These are phyloP conservation scores for Niveomyces coronatus DNA, from an alignment of 2,329 filamentous ascomycete species.

Conservation along the genomic window DNA sequence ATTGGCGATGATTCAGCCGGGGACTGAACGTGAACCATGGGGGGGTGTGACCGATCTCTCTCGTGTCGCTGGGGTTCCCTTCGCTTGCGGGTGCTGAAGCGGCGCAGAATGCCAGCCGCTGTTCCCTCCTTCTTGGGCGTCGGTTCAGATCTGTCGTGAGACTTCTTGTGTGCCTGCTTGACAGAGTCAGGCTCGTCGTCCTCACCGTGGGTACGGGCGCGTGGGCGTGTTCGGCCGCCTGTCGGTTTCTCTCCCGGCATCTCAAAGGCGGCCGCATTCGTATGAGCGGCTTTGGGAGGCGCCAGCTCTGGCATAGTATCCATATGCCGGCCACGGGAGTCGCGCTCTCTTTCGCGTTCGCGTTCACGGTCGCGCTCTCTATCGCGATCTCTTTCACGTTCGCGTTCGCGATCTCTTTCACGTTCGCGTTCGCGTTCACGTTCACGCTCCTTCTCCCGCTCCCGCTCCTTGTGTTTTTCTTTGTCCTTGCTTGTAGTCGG, in stretches of 20 bases:
- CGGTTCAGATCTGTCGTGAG: slow-evolving; percentile 46
- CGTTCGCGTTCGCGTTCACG: slow-evolving; percentile 13
- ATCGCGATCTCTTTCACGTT: slow-evolving; percentile 5
- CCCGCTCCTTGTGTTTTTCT: slow-evolving; percentile 20
- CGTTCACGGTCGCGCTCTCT: slow-evolving; percentile 20
- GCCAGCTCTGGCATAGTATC: slow-evolving; percentile 59
- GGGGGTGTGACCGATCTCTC: slow-evolving; percentile 58
- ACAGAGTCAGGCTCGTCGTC: slow-evolving; percentile 66
- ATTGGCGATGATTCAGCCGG: slow-evolving; percentile 52
- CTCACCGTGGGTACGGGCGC: slow-evolving; percentile 88
- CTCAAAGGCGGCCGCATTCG: slow-evolving; percentile 75
- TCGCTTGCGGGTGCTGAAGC: slow-evolving; percentile 80
- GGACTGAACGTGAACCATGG: slow-evolving; percentile 67
- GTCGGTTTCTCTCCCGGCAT: slow-evolving; percentile 83
- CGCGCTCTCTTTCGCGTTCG: slow-evolving; percentile 21
- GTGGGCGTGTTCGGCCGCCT: slow-evolving; percentile 69
- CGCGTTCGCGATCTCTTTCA: slow-evolving; percentile 12
- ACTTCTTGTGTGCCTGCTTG: slow-evolving; percentile 21
- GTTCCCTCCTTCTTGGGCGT: slow-evolving; percentile 75
- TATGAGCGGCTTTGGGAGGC: slow-evolving; percentile 78
- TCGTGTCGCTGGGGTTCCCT: slow-evolving; percentile 55
- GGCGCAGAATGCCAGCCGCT: slow-evolving; percentile 70
- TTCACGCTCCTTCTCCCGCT: slow-evolving; percentile 12
- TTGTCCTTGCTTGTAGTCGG: slow-evolving; percentile 32
- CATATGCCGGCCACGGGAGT: slow-evolving; percentile 1